Evolutionary conservation across 2,329 filamentous ascomycete species (phyloP).

Genomic region (Botrytis porri): DNA sequence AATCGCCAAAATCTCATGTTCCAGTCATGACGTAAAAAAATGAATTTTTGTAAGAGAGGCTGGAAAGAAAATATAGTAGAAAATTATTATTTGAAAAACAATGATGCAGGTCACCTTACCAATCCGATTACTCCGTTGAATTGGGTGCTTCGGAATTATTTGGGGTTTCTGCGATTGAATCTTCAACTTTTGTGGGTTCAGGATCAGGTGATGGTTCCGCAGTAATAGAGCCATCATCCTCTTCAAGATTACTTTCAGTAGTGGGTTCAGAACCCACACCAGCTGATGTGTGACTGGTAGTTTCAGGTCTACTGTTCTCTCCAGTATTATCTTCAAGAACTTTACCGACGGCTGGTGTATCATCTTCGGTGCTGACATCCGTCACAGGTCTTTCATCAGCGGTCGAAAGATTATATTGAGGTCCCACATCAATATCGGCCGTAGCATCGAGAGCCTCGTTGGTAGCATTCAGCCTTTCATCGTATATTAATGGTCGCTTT

Average conservation of each 20-base stretch:
- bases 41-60: not conserved
- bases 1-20: not conserved
- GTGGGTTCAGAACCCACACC: too few relatives aligned
- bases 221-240: not conserved
- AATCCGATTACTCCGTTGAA: not conserved
- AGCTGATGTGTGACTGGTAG: not conserved
- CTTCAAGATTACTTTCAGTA: not conserved
- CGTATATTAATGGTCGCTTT: conserved; percentile 3
- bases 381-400: conserved; percentile 1
- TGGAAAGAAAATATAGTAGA: not conserved
- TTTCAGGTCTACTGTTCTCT: not conserved
- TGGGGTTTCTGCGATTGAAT: not conserved
- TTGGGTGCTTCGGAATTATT: not conserved
- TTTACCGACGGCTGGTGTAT: not conserved
- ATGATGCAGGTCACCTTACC: too few relatives aligned
- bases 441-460: not conserved
- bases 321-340: not conserved
- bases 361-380: not conserved
- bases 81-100: not conserved
- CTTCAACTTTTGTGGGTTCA: not conserved
- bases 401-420: not conserved
- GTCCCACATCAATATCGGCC: not conserved
- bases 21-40: not conserved
- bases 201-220: not conserved
- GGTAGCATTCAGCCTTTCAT: not conserved